Base-by-base conservation (phyloP, 1,139 yeast genomes). In the Candida dubliniensis region DNA sequence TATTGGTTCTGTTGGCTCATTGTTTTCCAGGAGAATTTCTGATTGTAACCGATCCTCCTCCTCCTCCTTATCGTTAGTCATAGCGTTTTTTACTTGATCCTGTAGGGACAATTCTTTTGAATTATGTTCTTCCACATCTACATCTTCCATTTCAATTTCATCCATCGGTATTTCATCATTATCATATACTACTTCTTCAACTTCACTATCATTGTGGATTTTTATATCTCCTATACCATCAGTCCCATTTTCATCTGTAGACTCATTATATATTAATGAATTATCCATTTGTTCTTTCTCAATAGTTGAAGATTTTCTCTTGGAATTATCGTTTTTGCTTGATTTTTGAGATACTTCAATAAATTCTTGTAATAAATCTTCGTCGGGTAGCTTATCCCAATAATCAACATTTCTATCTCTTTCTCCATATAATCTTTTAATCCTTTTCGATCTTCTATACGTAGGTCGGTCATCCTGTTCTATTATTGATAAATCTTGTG, bases 311-410 rank as follows among this genome's bases (percentile, higher is more conserved):
- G 23, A 18, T 18, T 18, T 18, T 5, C 23, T 4, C 7, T 11
- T 9, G 8, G 24, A 12, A n/a, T 14, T 14, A 26, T 15, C 18
- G 14, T 29, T 13, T 23, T 15, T 13, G 4, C 40, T 35, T 38
- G 41, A 30, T 31, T 38, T 36, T 42, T 46, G 44, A 10, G 52
- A 43, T 11, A 45, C 53, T 2, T 44, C 31, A 25, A 59, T 54
- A 27, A 61, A 54, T 43, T 62, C 65, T 38, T 57, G 53, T 38
- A 53, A 49, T 30, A 61, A 49, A 25, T 55, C 58, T n/a, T 54
- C 57, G 41, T 60, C 66, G 0, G 65, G 66, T 10, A 55, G 32
- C 39, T 60, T 59, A 34, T 59, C 48, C 64, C 62, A 60, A 41
- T 59, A 59, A 9, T 56, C 62, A 38, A 58, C 59, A 42, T 60